Base-by-base conservation (phyloP, 2,329 filamentous ascomycete genomes). In the Lasiodiplodia sp. region DNA sequence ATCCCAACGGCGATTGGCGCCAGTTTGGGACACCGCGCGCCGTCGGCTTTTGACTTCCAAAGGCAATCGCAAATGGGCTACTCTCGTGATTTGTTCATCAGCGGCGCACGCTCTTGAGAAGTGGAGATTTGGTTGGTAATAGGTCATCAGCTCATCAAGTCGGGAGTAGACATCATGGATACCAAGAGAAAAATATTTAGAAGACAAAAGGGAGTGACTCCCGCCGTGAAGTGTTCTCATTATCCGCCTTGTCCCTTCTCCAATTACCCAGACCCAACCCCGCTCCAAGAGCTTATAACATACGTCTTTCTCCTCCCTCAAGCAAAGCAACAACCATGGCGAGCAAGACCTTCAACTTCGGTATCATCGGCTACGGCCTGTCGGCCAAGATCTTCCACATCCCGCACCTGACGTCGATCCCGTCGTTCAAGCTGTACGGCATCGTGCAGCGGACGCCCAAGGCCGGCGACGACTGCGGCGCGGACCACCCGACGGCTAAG, bases 331-430 rank as follows among this genome's bases (percentile, higher is more conserved):
- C 18, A 14, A 47, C 37, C 25, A 67, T 67, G 64, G 53, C 64
- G n/a, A 14, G 34, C 18, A 52, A 38, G 18, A 38, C 49, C 66
- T 34, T 66, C 76, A 89, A 88, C 70, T 84, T 88, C 67, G 87
- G 85, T 57, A 78, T 89, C 49, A 83, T 89, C 69, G 87, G 87
- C 74, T 89, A 88, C 76, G 87, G 87, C 73, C 78, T 88, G 75
- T 87, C 85, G 68, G 92, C 92, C 79, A 94, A 94, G 77, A 85
- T 91, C 81, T 96, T 95, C 81, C 92, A 96, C 80, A 93, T 95
- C 76, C 92, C 92, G 71, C 92, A 94, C 80, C 86, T 96, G 79
- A 82, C 83, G 66, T n/a, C 56, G 25, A 51, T 62, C 56, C 69
- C 89, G 7, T 82, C 87, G 67, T 85, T 94, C 76, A 88, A 85